Evolutionary conservation across 176 grass and related monocot genomes (phyloP), one percentile per base, ranked within the genome.

Genomic region (Eremochloa ophiuroides): DNA sequence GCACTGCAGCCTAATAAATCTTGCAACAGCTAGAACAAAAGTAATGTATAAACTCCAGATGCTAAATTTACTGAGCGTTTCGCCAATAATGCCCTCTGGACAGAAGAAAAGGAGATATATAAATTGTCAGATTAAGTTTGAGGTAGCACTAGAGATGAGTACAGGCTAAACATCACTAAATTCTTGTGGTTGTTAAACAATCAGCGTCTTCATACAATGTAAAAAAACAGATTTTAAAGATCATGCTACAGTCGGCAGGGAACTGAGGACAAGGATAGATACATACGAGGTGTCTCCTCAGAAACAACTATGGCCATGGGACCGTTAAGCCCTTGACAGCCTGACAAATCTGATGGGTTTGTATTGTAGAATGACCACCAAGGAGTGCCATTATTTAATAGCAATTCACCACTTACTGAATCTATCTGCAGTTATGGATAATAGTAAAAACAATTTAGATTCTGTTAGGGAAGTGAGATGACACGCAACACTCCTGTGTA

Each of bases 21-120:
- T 89, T 27, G 92, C 95, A 87, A 98, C 95, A 69, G 95, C 95
- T 87, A 98, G 85, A 27, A 98, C 95, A 91, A 98, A 98, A 58
- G 95, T 98, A 78, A 94, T 92, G 71, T 98, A 98, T 74, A 98
- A 85, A 85, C 95, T 98, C 95, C 95, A 98, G 65, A 98, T 98
- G 95, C 95, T 98, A 75, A 98, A 98, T 82, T 98, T 98, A 90
- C 95, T 98, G 8, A 98, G 80, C 55, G 92, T 94, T 82, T 94
- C 95, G 83, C 95, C 95, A 93, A 98, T 91, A 92, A 98, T 94
- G 61, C 95, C 95, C 88, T 98, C 95, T 98, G 95, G 31, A 27
- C 31, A 71, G n/a, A 62, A 86, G 84, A 78, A 75, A 58, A 14
- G 18, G 16, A 76, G 18, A 78, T 46, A 71, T 14, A 2, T 46